Conservation (phyloP, 139 green algal genomes). For the Chlamydomonas sphaeroides region DNA sequence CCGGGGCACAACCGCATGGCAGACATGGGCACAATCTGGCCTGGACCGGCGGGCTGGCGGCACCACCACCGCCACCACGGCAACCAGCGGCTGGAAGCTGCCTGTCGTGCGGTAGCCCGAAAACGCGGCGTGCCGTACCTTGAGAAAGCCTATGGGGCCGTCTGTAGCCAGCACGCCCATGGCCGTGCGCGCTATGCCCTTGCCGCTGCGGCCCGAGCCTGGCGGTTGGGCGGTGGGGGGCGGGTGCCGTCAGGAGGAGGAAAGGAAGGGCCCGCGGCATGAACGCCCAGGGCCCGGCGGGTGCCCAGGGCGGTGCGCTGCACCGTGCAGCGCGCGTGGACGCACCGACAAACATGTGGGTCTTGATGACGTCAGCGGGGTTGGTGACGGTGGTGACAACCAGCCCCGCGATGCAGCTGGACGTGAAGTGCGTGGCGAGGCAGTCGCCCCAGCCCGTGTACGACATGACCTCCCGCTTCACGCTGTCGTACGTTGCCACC, state of each 20-base stretch:
- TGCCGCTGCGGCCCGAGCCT: not conserved
- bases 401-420: slow-evolving; percentile 68
- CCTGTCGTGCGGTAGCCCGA: not conserved
- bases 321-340: too few species aligned
- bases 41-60: too few species aligned
- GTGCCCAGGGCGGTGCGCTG: too few species aligned
- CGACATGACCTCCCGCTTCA: slow-evolving; percentile 56
- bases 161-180: slow-evolving; percentile 24
- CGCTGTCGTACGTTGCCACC: slow-evolving; percentile 70
- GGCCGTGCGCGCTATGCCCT: not conserved
- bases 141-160: slow-evolving; percentile 60
- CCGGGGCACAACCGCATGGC: too few species aligned
- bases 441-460: slow-evolving; percentile 52
- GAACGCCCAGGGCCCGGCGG: too few species aligned
- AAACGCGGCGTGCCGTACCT: slow-evolving; percentile 16
- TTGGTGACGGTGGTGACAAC: slow-evolving; percentile 76
- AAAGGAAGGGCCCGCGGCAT: too few species aligned
- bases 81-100: not conserved
- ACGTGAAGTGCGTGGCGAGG: slow-evolving; percentile 51
- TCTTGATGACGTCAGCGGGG: slow-evolving; percentile 79
- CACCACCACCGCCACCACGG: not conserved
- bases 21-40: too few species aligned
- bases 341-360: slow-evolving; percentile 71
- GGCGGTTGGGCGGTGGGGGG: not conserved
- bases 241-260: slow-evolving; percentile 42